Evolutionary conservation across 2,329 filamentous ascomycete genomes (phyloP).

Genomic region (Colletotrichum musae): DNA sequence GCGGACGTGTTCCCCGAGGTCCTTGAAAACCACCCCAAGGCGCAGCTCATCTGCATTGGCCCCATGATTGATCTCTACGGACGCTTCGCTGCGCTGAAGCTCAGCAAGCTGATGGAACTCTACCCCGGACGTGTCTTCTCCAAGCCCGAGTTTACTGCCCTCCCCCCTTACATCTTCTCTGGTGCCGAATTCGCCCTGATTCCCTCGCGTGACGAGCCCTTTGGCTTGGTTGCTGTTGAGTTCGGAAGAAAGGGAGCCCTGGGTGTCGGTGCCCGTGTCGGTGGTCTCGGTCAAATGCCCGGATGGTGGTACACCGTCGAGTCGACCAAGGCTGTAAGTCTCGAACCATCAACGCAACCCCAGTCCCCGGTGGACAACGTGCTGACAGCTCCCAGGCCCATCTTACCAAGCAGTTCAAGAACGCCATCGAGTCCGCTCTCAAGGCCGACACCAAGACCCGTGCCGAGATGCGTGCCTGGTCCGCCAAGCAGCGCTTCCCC

Average conservation of each 20-base stretch:
- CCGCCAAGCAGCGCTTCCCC: slow-evolving; percentile 76
- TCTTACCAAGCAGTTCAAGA: slow-evolving; percentile 75
- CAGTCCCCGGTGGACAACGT: not conserved
- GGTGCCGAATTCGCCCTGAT: slow-evolving; percentile 79
- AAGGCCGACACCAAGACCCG: slow-evolving; percentile 69
- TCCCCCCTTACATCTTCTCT: slow-evolving; percentile 76
- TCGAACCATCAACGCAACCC: not conserved
- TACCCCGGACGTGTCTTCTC: slow-evolving; percentile 77
- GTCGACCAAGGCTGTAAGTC: slow-evolving; percentile 66
- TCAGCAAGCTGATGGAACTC: slow-evolving; percentile 74
- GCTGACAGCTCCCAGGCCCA: slow-evolving; percentile 56
- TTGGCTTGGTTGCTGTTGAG: slow-evolving; percentile 78
- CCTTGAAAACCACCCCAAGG: slow-evolving; percentile 71
- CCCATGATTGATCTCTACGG: slow-evolving; percentile 78
- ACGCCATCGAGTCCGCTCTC: slow-evolving; percentile 72
- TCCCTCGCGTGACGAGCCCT: slow-evolving; percentile 79
- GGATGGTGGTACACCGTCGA: slow-evolving; percentile 81
- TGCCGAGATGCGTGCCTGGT: slow-evolving; percentile 75
- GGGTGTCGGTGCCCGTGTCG: slow-evolving; percentile 76
- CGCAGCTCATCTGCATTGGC: slow-evolving; percentile 74
- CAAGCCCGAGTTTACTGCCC: slow-evolving; percentile 76
- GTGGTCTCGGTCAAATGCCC: slow-evolving; percentile 78
- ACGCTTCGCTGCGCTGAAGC: slow-evolving; percentile 76
- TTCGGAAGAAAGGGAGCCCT: slow-evolving; percentile 78
- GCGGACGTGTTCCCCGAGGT: slow-evolving; percentile 77